These are phyloP conservation scores for Corrigiola litoralis DNA, from an alignment of 179 eudicot genomes.

Conservation along the genomic window DNA sequence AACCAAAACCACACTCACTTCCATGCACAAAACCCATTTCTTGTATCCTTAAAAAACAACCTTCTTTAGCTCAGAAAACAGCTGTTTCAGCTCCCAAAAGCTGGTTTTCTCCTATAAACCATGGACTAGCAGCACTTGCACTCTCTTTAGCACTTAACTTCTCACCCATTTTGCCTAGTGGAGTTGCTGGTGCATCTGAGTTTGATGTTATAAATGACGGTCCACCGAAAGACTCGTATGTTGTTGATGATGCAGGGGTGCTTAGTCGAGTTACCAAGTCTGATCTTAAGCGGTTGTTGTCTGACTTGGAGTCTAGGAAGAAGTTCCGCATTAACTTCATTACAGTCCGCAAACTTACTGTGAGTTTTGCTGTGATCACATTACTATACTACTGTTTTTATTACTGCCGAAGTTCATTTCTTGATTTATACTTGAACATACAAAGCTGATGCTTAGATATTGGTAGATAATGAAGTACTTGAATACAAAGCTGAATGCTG, in stretches of 20 bases:
- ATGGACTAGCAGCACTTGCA: conserved; percentile 81
- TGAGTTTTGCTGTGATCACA: conserved; percentile 33
- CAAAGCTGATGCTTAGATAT: no score
- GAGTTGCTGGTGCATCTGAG: conserved; percentile 65
- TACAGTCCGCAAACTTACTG: conserved; percentile 92
- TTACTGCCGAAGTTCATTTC: not conserved
- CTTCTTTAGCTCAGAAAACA: conserved; percentile 38
- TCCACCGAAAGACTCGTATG: conserved; percentile 77
- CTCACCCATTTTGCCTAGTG: conserved; percentile 39
- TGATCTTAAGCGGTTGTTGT: conserved; percentile 72
- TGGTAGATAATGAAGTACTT: no score
- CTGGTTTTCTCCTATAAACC: conserved; percentile 57
- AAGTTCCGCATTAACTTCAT: conserved; percentile 70
- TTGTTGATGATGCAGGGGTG: conserved; percentile 97
- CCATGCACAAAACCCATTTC: conserved; percentile 42
- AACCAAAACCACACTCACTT: conserved; percentile 35
- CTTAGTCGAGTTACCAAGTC: conserved; percentile 82
- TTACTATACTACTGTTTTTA: not conserved
- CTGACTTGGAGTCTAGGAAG: conserved; percentile 93
- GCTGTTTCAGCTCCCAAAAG: conserved; percentile 36
- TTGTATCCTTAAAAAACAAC: conserved; percentile 42
- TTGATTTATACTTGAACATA: not conserved
- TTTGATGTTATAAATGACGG: conserved; percentile 84
- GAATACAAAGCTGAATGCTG: no score
- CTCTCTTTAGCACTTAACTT: conserved; percentile 74